A percentile compares a stretch with the other conserved stretches of the same genome.
These are phyloP conservation scores for Porphyrellus cyaneotinctus DNA, from an alignment of 768 basidiomycete genomes.

Conservation along the genomic window DNA sequence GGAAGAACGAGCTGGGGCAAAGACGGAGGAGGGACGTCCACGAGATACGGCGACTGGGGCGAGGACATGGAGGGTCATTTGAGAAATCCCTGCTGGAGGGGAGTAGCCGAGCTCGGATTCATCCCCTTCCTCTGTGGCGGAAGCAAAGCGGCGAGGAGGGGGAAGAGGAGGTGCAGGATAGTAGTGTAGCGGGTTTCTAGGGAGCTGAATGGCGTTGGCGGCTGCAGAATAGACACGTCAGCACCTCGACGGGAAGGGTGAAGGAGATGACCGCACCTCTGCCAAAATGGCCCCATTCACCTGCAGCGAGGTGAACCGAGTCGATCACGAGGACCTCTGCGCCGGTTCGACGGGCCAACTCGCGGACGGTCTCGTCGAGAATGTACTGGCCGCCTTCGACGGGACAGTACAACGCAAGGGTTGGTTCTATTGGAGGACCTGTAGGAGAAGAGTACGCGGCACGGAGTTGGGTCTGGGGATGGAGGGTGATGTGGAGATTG, in stretches of 20 bases:
- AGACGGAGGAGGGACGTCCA: conserved; percentile 30
- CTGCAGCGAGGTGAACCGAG: conserved; percentile 77
- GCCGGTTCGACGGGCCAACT: conserved; percentile 66
- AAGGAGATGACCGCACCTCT: conserved; percentile 45
- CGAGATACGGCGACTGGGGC: conserved; percentile 34
- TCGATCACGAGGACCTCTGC: conserved; percentile 86
- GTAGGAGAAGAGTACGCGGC: conserved; percentile 55
- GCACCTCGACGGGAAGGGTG: not conserved
- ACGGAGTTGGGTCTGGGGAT: conserved; percentile 77
- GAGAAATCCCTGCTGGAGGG: conserved; percentile 32
- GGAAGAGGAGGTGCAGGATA: conserved; percentile 30
- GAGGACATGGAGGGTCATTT: conserved; percentile 47
- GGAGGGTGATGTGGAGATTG: conserved; percentile 71
- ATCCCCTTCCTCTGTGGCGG: conserved; percentile 38
- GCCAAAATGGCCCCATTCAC: conserved; percentile 85
- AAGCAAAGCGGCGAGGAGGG: conserved; percentile 25
- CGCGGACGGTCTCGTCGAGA: conserved; percentile 72
- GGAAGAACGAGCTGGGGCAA: conserved; percentile 39
- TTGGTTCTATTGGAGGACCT: conserved; percentile 66
- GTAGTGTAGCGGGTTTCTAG: conserved; percentile 76
- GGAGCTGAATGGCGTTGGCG: conserved; percentile 62
- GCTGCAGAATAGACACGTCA: conserved; percentile 40
- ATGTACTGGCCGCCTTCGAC: conserved; percentile 78
- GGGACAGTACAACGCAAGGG: conserved; percentile 82
- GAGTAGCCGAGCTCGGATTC: conserved; percentile 48